These are phyloP conservation scores for Metroxylon sagu DNA, from an alignment of 176 grass and related monocot species.

Conservation along the genomic window DNA sequence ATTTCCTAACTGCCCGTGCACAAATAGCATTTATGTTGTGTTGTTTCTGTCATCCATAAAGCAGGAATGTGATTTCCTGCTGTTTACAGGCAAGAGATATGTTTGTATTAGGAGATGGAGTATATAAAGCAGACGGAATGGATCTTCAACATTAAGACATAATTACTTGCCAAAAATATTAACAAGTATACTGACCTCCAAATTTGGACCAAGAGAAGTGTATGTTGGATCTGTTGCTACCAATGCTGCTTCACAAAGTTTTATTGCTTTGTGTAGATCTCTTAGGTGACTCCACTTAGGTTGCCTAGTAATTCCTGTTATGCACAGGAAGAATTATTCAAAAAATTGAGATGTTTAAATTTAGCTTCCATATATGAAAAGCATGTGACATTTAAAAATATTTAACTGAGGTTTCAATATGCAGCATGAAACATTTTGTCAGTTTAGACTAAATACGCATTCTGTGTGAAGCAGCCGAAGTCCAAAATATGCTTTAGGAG, in stretches of 20 bases:
- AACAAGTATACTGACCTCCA: constrained; percentile 44
- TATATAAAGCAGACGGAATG: too few species aligned
- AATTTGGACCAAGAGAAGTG: constrained; percentile 80
- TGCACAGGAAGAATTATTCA: constrained; percentile 3
- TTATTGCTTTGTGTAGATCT: constrained; percentile 93
- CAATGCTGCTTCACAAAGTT: constrained; percentile 77
- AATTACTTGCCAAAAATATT: not conserved
- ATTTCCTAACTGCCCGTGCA: too few species aligned
- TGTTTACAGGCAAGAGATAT: too few species aligned
- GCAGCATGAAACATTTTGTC: too few species aligned
- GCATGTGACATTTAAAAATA: not conserved
- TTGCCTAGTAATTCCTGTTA: constrained; percentile 66
- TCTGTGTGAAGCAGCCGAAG: too few species aligned
- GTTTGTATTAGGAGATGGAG: too few species aligned
- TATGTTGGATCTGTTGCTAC: constrained; percentile 81
- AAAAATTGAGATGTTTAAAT: not conserved
- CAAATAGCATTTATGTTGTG: too few species aligned
- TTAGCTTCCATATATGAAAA: not conserved
- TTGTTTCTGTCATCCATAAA: too few species aligned
- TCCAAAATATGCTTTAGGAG: too few species aligned
- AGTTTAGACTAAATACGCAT: too few species aligned
- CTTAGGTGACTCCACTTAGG: constrained; percentile 95
- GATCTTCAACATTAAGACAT: too few species aligned
- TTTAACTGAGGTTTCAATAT: not conserved
- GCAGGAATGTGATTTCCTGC: too few species aligned